Conservation (phyloP, 2,329 filamentous ascomycete genomes). For the Chrysoporthe puriensis region DNA sequence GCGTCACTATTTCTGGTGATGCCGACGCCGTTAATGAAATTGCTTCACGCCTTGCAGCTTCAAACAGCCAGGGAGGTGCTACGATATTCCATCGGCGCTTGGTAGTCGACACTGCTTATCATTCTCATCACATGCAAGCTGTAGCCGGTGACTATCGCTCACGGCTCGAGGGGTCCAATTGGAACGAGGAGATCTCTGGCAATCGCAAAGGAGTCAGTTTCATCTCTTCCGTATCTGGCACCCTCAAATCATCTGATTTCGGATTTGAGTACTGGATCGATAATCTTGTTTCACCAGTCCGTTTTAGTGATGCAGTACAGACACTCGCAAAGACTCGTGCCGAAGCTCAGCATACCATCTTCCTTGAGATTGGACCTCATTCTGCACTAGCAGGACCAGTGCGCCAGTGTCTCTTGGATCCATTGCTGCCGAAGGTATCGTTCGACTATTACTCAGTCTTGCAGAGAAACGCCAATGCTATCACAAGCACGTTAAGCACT, state of each 20-base stretch:
- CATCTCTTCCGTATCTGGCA: slow-evolving; percentile 11
- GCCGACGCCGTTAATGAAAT: slow-evolving; percentile 11
- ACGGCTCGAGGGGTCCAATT: slow-evolving; percentile 38
- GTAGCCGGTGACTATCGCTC: slow-evolving; percentile 13
- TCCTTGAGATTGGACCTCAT: slow-evolving; percentile 37
- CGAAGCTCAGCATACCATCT: slow-evolving; percentile 28
- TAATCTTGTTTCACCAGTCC: slow-evolving; percentile 13
- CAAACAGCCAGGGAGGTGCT: neutral
- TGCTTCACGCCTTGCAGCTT: slow-evolving; percentile 44
- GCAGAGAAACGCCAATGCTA: slow-evolving; percentile 54
- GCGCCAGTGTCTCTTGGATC: slow-evolving; percentile 28
- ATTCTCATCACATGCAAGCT: slow-evolving; percentile 26
- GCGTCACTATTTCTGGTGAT: slow-evolving; percentile 30
- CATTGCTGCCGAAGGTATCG: neutral
- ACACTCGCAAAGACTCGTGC: slow-evolving; percentile 48
- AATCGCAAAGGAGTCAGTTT: too few species aligned
- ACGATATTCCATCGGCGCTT: slow-evolving; percentile 32
- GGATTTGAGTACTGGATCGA: slow-evolving; percentile 15
- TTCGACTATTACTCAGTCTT: slow-evolving; percentile 42
- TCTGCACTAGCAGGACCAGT: slow-evolving; percentile 36
- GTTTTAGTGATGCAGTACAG: slow-evolving; percentile 10
- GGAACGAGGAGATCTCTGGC: too few species aligned
- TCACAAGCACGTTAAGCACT: slow-evolving; percentile 48
- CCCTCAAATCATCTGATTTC: neutral
- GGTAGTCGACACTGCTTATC: slow-evolving; percentile 27